A percentile compares a stretch with the other conserved stretches of the same genome.
phyloP scores from a whole-genome alignment of 148 eudicot species.

The Dianthus caryophyllus region DNA sequence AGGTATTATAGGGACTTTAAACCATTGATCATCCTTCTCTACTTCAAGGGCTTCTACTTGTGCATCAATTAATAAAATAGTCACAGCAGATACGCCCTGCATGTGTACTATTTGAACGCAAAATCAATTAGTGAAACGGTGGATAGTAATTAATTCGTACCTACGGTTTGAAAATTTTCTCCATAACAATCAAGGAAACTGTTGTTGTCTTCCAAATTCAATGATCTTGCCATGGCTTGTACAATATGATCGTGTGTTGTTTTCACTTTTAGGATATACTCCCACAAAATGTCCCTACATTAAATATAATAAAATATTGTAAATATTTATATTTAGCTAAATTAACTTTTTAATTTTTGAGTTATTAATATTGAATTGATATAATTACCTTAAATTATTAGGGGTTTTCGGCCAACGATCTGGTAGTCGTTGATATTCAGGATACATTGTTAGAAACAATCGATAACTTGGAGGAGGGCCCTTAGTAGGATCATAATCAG shows the following conservation, averaged over 20 bases:
- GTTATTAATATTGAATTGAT: no score
- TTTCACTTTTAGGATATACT: conserved; percentile 21
- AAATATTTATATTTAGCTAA: conserved; percentile 1
- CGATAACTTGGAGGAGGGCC: conserved; percentile 42
- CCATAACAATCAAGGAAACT: conserved; percentile 33
- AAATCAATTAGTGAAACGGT: conserved; percentile 8
- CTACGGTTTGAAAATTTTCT: conserved; percentile 6
- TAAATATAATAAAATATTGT: background rate
- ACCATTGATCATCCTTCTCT: conserved; percentile 45
- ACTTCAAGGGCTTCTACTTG: conserved; percentile 53
- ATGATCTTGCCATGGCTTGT: conserved; percentile 32
- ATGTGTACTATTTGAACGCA: conserved; percentile 11
- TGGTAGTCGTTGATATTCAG: conserved; percentile 35
- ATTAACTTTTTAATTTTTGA: background rate
- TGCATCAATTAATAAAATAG: conserved; percentile 32
- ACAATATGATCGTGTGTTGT: conserved; percentile 24
- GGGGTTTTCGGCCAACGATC: conserved; percentile 64
- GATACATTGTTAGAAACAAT: conserved; percentile 37
- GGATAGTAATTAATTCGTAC: conserved; percentile 25
- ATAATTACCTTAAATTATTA: conserved; percentile 39
- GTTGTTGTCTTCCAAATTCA: conserved; percentile 35
- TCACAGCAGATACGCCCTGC: conserved; percentile 22
- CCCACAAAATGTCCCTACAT: conserved; percentile 26
- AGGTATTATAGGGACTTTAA: conserved; percentile 39
- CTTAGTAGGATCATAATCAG: conserved; percentile 34